Evolutionary conservation across 352 stramenopile species (phyloP), one percentile per base, ranked within the genome.

Genomic region (Phytophthora meadii): DNA sequence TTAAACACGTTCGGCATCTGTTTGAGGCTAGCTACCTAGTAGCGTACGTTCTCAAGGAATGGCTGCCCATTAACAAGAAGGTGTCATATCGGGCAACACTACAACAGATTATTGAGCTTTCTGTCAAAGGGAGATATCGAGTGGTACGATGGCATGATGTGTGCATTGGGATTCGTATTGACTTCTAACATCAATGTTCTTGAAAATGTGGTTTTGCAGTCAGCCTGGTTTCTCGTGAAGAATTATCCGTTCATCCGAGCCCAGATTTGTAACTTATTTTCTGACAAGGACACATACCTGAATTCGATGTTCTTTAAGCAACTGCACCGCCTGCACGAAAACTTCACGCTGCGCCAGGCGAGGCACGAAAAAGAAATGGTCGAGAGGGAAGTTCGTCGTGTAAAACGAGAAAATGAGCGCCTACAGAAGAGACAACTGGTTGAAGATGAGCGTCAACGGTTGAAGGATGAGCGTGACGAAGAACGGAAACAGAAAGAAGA

Each of bases 221-320:
- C 87, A 22, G 84, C 74, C 10, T 92, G 85, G 82, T 95, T 95
- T 61, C 66, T 95, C 47, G 85, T 93, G 65, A 88, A 93, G 37
- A 93, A 95, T 27, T 92, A 82, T 34, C 74, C 83, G 7, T 95
- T 95, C 30, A 90, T 95, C n/a, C 70, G 79, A 34, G 79, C 77
- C 28, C 87, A 95, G 57, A 90, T 95, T 37, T 89, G 54, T 34
- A 88, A 92, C 65, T 44, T 95, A 28, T 90, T 92, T 25, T 58
- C 79, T 0, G 82, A 93, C 45, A 91, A 92, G 50, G 82, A 92
- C 24, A 61, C 72, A 14, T 95, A 93, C 45, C 62, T 93, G 25
- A 70, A 93, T 17, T 95, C 83, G 14, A 92, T 92, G 82, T 95
- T 95, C 55, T 93, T 95, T 62, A 90, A 87, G 60, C 84, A 95